These are phyloP conservation scores for Phytopythium cucurbitacearum DNA, from an alignment of 352 stramenopile species.

Conservation along the genomic window DNA sequence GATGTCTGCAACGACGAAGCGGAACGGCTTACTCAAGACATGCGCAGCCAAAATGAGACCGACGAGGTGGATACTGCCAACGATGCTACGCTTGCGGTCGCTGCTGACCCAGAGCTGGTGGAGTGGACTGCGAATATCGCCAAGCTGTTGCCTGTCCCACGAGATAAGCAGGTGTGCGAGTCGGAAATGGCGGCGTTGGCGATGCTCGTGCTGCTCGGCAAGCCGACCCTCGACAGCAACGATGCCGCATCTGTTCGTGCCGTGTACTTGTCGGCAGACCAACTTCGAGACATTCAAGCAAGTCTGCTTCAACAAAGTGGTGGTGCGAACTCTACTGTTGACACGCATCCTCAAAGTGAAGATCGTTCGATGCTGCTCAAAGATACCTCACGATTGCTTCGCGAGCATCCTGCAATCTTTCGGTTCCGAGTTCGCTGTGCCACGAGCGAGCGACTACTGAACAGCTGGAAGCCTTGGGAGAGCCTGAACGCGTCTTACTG, in stretches of 20 bases:
- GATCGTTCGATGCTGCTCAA: not conserved
- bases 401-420: slow-evolving; percentile 9
- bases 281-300: no score
- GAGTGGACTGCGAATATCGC: not conserved
- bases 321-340: not conserved
- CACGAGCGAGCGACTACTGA: slow-evolving; percentile 48
- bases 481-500: slow-evolving; percentile 47
- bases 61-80: slow-evolving; percentile 1
- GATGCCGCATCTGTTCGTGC: not conserved
- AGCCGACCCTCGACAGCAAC: not conserved
- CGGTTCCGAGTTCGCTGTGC: slow-evolving; percentile 28
- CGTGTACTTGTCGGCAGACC: not conserved
- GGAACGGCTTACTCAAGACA: slow-evolving; percentile 49
- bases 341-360: not conserved
- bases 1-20: slow-evolving; percentile 33
- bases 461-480: slow-evolving; percentile 62
- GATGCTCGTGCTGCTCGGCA: not conserved
- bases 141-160: no score
- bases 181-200: slow-evolving; percentile 4
- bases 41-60: slow-evolving; percentile 26
- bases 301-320: no score
- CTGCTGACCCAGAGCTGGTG: not conserved
- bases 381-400: slow-evolving; percentile 1
- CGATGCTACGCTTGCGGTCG: not conserved
- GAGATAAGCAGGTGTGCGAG: not conserved